phyloP scores from a whole-genome alignment of 75 land plant species.

The Pseudotsuga menziesii region DNA sequence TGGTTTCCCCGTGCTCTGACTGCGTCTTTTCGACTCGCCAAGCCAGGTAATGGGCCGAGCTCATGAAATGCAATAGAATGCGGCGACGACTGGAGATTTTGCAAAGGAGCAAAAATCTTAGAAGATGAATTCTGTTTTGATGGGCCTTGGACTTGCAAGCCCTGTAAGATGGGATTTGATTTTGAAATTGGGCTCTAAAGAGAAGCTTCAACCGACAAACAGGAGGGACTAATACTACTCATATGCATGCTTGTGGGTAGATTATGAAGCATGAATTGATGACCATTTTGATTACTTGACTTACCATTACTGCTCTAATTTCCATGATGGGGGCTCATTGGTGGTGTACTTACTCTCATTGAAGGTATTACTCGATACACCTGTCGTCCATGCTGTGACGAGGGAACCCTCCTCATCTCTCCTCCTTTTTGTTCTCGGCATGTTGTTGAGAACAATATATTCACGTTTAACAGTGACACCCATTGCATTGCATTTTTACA shows the following conservation, averaged over 20 bases:
- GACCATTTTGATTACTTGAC: conserved; percentile 1
- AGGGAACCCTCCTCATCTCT: conserved; percentile 7
- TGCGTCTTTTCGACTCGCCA: conserved; percentile 35
- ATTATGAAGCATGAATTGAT: neutral
- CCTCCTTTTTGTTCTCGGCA: neutral
- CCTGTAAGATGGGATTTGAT: neutral
- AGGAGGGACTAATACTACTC: neutral
- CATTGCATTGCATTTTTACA: neutral
- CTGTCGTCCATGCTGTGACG: neutral
- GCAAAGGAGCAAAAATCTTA: neutral
- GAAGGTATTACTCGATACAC: neutral
- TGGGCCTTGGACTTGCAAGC: neutral
- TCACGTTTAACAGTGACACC: neutral
- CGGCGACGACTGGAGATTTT: neutral
- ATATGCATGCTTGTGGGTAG: neutral
- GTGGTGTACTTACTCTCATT: neutral
- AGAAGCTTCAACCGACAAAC: neutral
- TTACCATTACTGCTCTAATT: neutral
- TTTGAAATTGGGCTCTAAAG: conserved; percentile 4
- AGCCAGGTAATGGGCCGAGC: conserved; percentile 9
- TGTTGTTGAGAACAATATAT: neutral
- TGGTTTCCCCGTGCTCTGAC: conserved; percentile 82
- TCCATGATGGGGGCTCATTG: conserved; percentile 3
- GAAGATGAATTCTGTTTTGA: neutral
- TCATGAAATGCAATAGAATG: conserved; percentile 15